These are phyloP conservation scores for Penicillium subrubescens DNA, from an alignment of 495 filamentous ascomycete genomes.

Conservation along the genomic window DNA sequence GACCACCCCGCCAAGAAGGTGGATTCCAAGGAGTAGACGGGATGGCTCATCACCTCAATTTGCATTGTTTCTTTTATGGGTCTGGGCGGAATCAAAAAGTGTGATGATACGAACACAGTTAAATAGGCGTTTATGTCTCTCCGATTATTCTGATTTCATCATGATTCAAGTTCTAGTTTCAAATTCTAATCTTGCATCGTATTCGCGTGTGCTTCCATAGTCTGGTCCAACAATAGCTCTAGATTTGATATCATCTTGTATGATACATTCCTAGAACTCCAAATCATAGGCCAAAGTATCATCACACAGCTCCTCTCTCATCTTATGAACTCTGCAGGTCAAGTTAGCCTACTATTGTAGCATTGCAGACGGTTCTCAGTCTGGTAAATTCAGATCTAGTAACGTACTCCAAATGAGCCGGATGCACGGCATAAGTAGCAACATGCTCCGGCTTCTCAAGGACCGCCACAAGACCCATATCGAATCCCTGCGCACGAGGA, in stretches of 20 bases:
- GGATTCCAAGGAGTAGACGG: slow-evolving; percentile 46
- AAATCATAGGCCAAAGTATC: slow-evolving; percentile 50
- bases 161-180: background rate
- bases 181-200: background rate
- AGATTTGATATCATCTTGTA: background rate
- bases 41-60: slow-evolving; percentile 13
- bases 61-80: slow-evolving; percentile 22
- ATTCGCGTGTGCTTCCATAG: background rate
- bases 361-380: too few species aligned
- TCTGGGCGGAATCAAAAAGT: slow-evolving; percentile 29
- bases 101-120: slow-evolving; percentile 26
- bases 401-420: slow-evolving; percentile 45
- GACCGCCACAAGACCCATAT: slow-evolving; percentile 48
- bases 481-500: slow-evolving; percentile 44
- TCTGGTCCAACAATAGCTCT: too few species aligned
- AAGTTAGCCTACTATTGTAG: too few species aligned
- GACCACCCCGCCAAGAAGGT: slow-evolving; percentile 52
- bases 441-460: slow-evolving; percentile 42
- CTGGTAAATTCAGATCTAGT: background rate
- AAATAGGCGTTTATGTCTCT: slow-evolving; percentile 28
- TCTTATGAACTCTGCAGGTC: slow-evolving; percentile 36
- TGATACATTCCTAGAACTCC: slow-evolving; percentile 31
- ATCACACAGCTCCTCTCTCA: slow-evolving; percentile 47
- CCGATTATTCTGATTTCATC: slow-evolving; percentile 18
- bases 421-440: slow-evolving; percentile 39